phyloP scores from a whole-genome alignment of 2,329 filamentous ascomycete species.

The Fusarium sp. region DNA sequence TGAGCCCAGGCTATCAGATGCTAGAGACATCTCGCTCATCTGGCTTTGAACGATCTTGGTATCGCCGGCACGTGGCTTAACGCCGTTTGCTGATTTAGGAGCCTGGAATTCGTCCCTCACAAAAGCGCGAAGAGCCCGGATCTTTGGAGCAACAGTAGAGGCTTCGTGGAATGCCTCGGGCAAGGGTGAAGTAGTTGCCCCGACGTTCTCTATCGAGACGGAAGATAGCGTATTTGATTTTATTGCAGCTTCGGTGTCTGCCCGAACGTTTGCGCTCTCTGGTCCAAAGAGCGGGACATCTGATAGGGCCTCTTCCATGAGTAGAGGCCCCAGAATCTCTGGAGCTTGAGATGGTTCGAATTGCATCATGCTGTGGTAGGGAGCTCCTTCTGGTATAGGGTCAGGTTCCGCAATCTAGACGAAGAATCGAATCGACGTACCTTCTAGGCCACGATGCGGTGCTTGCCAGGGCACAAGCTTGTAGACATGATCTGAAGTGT shows the following conservation, averaged over 20 bases:
- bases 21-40: constrained; percentile 52
- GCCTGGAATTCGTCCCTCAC: constrained; percentile 46
- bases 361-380: constrained; percentile 68
- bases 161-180: constrained; percentile 57
- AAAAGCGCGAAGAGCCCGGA: constrained; percentile 59
- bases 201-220: constrained; percentile 51
- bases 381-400: constrained; percentile 55
- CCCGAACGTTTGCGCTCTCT: constrained; percentile 57
- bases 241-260: constrained; percentile 57
- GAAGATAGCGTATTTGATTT: constrained; percentile 49
- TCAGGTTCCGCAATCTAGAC: constrained; percentile 26
- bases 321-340: constrained; percentile 65
- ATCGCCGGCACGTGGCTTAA: constrained; percentile 41
- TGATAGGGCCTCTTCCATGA: constrained; percentile 64
- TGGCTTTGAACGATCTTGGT: constrained; percentile 46
- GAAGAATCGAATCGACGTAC: constrained; percentile 47
- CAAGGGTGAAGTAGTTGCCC: constrained; percentile 50
- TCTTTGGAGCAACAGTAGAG: constrained; percentile 60
- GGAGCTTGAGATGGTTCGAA: constrained; percentile 67
- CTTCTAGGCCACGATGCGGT: constrained; percentile 68
- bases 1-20: constrained; percentile 56
- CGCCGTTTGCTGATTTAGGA: constrained; percentile 34
- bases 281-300: constrained; percentile 69
- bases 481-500: constrained; percentile 68
- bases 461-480: constrained; percentile 71